Conservation (phyloP, 2,329 filamentous ascomycete species). For the Venturia asperata region DNA sequence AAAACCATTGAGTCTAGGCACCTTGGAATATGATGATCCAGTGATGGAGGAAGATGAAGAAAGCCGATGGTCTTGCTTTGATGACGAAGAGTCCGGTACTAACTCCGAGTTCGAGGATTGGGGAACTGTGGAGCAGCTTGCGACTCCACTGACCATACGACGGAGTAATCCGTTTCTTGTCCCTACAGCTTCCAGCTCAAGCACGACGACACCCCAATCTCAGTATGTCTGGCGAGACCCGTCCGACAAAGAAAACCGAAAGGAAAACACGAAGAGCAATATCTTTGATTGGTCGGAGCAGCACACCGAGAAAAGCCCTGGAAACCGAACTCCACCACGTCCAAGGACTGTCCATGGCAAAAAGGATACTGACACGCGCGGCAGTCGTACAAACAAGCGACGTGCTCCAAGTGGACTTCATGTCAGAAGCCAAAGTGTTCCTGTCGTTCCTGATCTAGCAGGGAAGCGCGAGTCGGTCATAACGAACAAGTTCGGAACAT, state of each 20-base stretch:
- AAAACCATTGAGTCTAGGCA: conserved; percentile 35
- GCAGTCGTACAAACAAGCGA: conserved; percentile 60
- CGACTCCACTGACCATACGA: conserved; percentile 29
- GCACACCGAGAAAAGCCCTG: conserved; percentile 54
- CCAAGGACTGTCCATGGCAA: conserved; percentile 72
- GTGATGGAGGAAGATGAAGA: conserved; percentile 34
- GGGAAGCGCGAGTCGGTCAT: conserved; percentile 48
- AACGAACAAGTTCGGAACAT: conserved; percentile 70
- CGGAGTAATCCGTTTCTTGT: conserved; percentile 30
- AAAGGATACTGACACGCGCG: conserved; percentile 62
- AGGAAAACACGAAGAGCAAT: conserved; percentile 46
- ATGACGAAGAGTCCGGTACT: conserved; percentile 29
- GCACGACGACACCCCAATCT: conserved; percentile 23
- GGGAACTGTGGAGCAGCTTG: conserved; percentile 26
- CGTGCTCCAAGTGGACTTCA: conserved; percentile 63
- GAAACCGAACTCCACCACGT: conserved; percentile 52
- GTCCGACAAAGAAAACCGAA: background rate
- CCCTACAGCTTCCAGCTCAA: conserved; percentile 29
- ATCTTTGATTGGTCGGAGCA: conserved; percentile 76
- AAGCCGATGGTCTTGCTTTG: conserved; percentile 31
- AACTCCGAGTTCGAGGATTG: conserved; percentile 27
- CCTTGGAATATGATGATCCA: conserved; percentile 35
- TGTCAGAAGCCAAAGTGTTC: conserved; percentile 74
- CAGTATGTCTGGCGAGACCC: background rate
- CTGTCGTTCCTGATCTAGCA: conserved; percentile 55